A percentile compares a stretch with the other conserved stretches of the same genome.
Conservation (phyloP, 192 early-diverging fungal species). For the Coemansia sp. region DNA sequence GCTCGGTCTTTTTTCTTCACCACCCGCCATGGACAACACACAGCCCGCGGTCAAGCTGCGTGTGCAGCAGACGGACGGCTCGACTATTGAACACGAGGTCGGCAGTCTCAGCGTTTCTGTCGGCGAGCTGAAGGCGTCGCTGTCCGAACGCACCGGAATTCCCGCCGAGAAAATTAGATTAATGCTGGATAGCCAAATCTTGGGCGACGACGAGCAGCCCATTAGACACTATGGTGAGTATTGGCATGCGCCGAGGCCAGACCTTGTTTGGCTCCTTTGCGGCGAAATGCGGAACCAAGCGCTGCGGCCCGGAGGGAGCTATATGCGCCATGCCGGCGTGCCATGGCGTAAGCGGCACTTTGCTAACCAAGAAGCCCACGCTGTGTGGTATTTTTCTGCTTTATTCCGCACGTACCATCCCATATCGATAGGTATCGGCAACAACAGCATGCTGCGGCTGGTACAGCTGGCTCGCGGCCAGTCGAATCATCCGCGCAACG, state of each 20-base stretch:
- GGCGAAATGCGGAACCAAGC: no score
- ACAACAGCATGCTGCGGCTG: slow-evolving; percentile 16
- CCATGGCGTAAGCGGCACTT: not conserved
- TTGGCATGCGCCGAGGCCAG: no score
- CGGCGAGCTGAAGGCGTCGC: slow-evolving; percentile 23
- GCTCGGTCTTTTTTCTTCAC: not conserved
- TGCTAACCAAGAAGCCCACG: not conserved
- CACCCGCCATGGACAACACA: slow-evolving; percentile 4
- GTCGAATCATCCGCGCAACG: slow-evolving; percentile 8
- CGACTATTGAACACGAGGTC: slow-evolving; percentile 17
- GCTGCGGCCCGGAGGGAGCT: no score
- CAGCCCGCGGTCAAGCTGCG: slow-evolving; percentile 11
- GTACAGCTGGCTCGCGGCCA: slow-evolving; percentile 32
- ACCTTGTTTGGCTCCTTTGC: no score
- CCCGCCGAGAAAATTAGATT: slow-evolving; percentile 36
- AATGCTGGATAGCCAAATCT: slow-evolving; percentile 32
- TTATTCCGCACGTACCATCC: not conserved
- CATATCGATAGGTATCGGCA: slow-evolving; percentile 16
- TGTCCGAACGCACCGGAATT: slow-evolving; percentile 26
- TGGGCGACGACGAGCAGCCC: slow-evolving; percentile 30
- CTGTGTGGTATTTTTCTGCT: no score
- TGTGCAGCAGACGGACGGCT: slow-evolving; percentile 35
- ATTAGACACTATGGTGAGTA: slow-evolving; percentile 42
- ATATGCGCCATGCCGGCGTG: not conserved
- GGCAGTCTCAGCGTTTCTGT: slow-evolving; percentile 1